phyloP scores from a whole-genome alignment of 2,329 filamentous ascomycete genomes.

The Cercospora sojina region DNA sequence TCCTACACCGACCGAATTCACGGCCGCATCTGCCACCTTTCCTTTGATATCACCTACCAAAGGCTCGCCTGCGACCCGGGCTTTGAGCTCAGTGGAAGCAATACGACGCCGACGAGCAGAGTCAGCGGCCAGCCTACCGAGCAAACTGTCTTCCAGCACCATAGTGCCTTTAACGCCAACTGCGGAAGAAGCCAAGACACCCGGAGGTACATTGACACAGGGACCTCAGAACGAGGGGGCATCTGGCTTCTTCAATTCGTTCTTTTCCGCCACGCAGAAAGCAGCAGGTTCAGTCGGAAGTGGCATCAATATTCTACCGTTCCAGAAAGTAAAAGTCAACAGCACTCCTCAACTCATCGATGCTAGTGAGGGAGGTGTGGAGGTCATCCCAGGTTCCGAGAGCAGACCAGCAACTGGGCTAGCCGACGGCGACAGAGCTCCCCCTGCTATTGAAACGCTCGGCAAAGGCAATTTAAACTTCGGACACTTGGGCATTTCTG shows the following conservation, averaged over 20 bases:
- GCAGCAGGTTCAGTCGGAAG: constrained; percentile 74
- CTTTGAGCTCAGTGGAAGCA: constrained; percentile 34
- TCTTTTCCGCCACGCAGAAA: constrained; percentile 90
- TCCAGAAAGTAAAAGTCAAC: constrained; percentile 46
- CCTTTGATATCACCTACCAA: constrained; percentile 37
- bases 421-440: constrained; percentile 56
- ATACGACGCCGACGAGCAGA: constrained; percentile 36
- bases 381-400: constrained; percentile 42
- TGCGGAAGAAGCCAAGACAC: constrained; percentile 65
- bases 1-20: constrained; percentile 58
- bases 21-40: constrained; percentile 25
- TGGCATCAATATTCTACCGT: constrained; percentile 63
- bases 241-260: constrained; percentile 83
- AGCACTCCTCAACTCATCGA: constrained; percentile 26
- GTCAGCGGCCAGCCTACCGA: constrained; percentile 54
- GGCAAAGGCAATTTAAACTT: constrained; percentile 86
- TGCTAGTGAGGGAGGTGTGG: constrained; percentile 38
- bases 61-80: constrained; percentile 42
- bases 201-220: constrained; percentile 54
- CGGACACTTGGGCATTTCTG: constrained; percentile 76
- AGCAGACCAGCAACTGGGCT: constrained; percentile 39
- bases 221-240: constrained; percentile 41
- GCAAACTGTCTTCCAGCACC: constrained; percentile 80
- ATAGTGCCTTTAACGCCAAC: constrained; percentile 73
- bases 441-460: constrained; percentile 81